Evolutionary conservation across 768 basidiomycete species (phyloP), one percentile per base, ranked within the genome.

Genomic region (Lactifluus hygrophoroides): DNA sequence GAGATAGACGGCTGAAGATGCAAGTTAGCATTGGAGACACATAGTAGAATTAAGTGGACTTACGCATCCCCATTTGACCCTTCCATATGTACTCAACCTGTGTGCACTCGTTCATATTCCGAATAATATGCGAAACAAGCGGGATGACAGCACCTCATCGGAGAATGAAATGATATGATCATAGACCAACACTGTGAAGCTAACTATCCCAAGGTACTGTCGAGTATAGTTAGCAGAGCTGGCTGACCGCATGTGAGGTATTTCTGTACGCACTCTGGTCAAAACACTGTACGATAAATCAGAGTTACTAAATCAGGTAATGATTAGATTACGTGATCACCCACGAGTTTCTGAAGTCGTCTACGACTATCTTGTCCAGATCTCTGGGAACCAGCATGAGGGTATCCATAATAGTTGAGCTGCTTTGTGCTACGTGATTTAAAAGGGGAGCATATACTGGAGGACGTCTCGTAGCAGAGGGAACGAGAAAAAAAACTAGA

Each of bases 41-140:
- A 23, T 23, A 10, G 25, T 21, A 44, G 30, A 5, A 23, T 43
- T 34, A n/a, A 30, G 8, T 11, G 6, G 21, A 72, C 79, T 66
- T 56, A 82, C 81, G 67, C 3, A 21, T 67, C 3, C 78, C 71
- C 66, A 80, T 82, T 51, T 63, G 67, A 32, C 74, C 75, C 49
- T 77, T 76, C 81, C 81, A 82, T 32, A 82, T 74, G 57, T 75
- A 76, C 54, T 81, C 76, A 6, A 82, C 75, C 72, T 76, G 32
- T 76, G 32, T 28, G 27, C 6, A 9, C 19, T 49, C 16, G 35
- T 44, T 59, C n/a, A 42, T 17, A 17, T 46, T 10, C 9, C 4
- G 19, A 28, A 21, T 13, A 7, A 1, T 6, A 43, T 5, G 6
- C 27, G 16, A 28, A 19, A 28, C 21, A 37, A 7, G 30, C 9